These are phyloP conservation scores for Aspergillus baeticus DNA, from an alignment of 495 filamentous ascomycete genomes.

Conservation along the genomic window DNA sequence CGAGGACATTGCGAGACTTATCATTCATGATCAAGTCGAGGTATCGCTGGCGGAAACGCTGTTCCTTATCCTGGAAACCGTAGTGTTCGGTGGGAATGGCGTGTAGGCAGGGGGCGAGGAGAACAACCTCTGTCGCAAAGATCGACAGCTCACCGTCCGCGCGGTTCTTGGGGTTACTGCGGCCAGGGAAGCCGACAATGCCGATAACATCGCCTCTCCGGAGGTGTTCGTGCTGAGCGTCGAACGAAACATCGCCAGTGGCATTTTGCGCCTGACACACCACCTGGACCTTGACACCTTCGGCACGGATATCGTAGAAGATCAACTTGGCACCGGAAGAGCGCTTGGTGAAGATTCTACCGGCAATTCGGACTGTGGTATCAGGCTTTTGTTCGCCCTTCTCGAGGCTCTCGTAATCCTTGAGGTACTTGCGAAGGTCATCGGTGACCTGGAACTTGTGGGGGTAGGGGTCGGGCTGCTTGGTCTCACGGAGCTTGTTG, in stretches of 20 bases:
- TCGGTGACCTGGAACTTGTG: constrained; percentile 93
- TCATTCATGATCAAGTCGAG: constrained; percentile 97
- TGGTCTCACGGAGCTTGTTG: constrained; percentile 78
- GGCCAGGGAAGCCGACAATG: constrained; percentile 83
- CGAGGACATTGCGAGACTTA: constrained; percentile 71
- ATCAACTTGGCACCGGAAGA: constrained; percentile 77
- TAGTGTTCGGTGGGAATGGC: constrained; percentile 90
- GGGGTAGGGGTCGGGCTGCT: constrained; percentile 86
- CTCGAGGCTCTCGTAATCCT: constrained; percentile 71
- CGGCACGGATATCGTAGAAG: constrained; percentile 89
- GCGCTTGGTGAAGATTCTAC: constrained; percentile 87
- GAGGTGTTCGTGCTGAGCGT: constrained; percentile 85
- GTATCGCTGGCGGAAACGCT: constrained; percentile 85
- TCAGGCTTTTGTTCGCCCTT: constrained; percentile 81
- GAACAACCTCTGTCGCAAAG: constrained; percentile 80
- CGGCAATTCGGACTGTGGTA: constrained; percentile 69
- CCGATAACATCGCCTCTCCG: constrained; percentile 89
- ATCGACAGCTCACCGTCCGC: constrained; percentile 88
- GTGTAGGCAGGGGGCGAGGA: constrained; percentile 89
- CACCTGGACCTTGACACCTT: constrained; percentile 84
- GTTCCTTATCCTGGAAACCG: constrained; percentile 93
- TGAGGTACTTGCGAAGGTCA: constrained; percentile 72
- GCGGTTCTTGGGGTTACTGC: constrained; percentile 85
- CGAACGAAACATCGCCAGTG: constrained; percentile 62
- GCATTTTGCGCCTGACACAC: constrained; percentile 82